Evolutionary conservation across 768 basidiomycete species (phyloP).

Genomic region (Rhodotorula diobovata): DNA sequence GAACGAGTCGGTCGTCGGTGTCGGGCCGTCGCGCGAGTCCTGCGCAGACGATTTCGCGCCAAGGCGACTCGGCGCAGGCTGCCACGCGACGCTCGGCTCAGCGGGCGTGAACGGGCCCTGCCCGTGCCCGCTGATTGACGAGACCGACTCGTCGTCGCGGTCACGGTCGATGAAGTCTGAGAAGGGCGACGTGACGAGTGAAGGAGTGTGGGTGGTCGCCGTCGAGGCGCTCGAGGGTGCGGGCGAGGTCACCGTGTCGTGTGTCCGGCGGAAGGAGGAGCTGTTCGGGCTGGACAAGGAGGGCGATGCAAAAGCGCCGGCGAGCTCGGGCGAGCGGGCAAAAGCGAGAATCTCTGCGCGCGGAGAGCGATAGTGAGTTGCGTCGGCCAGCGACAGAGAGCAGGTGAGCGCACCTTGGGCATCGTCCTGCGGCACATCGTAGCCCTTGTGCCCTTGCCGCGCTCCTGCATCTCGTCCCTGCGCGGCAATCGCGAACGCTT

Average conservation of each 20-base stretch:
- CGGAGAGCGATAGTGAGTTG: not conserved
- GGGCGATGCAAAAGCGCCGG: not conserved
- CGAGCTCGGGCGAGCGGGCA: not conserved
- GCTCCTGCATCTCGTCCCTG: not conserved
- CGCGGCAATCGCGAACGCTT: not conserved
- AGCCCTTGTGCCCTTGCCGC: no score
- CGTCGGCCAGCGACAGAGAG: not conserved
- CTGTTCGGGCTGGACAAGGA: not conserved
- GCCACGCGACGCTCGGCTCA: not conserved
- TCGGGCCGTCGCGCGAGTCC: not conserved
- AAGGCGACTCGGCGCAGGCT: not conserved
- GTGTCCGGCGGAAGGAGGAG: not conserved
- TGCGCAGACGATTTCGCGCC: not conserved
- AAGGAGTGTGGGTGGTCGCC: not conserved
- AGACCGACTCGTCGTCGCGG: not conserved
- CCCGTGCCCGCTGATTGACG: not conserved
- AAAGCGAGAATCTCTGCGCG: not conserved
- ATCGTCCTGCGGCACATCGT: no score
- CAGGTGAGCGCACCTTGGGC: not conserved
- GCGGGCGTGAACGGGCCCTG: not conserved
- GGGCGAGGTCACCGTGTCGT: not conserved
- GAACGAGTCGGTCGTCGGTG: not conserved
- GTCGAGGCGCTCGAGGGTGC: constrained; percentile 9
- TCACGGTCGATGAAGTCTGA: constrained; percentile 6
- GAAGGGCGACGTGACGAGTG: constrained; percentile 17